phyloP scores from a whole-genome alignment of 1,139 yeast species.

The Taphrina betulina region DNA sequence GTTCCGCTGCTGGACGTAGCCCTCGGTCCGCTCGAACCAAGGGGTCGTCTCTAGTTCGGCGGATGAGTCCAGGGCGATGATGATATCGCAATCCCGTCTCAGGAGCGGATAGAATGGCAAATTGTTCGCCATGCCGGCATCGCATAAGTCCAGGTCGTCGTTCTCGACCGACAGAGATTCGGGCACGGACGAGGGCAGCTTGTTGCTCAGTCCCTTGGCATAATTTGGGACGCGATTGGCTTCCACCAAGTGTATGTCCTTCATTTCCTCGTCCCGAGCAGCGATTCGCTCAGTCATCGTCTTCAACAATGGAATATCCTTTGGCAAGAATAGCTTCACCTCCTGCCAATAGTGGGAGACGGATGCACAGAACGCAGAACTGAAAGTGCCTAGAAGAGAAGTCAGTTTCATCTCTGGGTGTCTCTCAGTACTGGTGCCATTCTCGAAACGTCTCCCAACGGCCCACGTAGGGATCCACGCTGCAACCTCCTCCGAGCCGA shows the following conservation, averaged over 20 bases:
- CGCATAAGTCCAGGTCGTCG: constrained; percentile 37
- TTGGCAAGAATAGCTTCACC: constrained; percentile 37
- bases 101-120: constrained; percentile 39
- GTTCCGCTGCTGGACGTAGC: constrained; percentile 38
- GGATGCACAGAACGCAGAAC: constrained; percentile 41
- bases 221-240: constrained; percentile 39
- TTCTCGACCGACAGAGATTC: constrained; percentile 30
- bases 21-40: constrained; percentile 40
- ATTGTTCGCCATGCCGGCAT: constrained; percentile 41
- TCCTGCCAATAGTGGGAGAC: constrained; percentile 38
- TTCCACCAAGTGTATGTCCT: constrained; percentile 38
- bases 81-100: constrained; percentile 39
- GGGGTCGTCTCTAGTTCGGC: constrained; percentile 38
- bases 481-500: constrained; percentile 39
- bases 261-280: constrained; percentile 37
- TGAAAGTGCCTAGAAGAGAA: constrained; percentile 39
- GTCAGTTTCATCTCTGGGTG: constrained; percentile 38
- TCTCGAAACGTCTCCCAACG: constrained; percentile 37
- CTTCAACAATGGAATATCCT: constrained; percentile 15
- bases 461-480: constrained; percentile 41
- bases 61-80: constrained; percentile 40
- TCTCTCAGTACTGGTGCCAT: constrained; percentile 35
- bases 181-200: constrained; percentile 37
- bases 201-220: constrained; percentile 35
- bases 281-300: constrained; percentile 24